Evolutionary conservation across 176 grass and related monocot genomes (phyloP), one percentile per base, ranked within the genome.

Genomic region (Avena insularis): DNA sequence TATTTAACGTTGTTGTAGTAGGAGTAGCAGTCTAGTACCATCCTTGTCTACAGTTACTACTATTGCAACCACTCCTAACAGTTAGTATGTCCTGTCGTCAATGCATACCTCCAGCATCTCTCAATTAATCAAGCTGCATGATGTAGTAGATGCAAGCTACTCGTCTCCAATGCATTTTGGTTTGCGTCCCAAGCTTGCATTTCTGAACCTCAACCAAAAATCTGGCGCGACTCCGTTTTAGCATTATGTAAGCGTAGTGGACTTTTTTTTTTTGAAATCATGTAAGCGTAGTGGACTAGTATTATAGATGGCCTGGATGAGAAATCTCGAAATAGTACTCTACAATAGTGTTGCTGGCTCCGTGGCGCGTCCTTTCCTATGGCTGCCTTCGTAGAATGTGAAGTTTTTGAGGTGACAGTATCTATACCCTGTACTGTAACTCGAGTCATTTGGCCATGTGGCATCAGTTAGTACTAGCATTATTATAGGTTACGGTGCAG

Each of bases 391-490:
- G 7, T 20, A 36, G 40, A 76, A 77, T 45, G 79, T 47, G 33
- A 66, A 29, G 36, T 47, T n/a, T 4, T 65, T 82, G 69, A 55
- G 67, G 11, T 27, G 74, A 43, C 25, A 15, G 51, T 62, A 71
- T 72, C 0, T 79, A 19, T 43, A 13, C 23, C 40, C 14, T 53
- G 87, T 43, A 43, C 29, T 29, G 6, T 75, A 54, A 79, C 19
- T 79, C 17, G 0, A 55, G 13, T 55, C 53, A 55, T 55, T 79
- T 53, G 64, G 59, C 43, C 82, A 84, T 84, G 87, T 79, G 87
- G 82, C 85, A 17, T 45, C 74, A 43, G 17, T 20, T 35, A 47
- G 13, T 25, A 55, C 53, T 11, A 17, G 14, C 53, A 55, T 17
- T 55, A 17, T 16, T 55, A 55, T 55, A 55, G 15, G 38, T 25